Conservation (phyloP, 2,329 filamentous ascomycete genomes). For the Alternaria angustiovoidea region DNA sequence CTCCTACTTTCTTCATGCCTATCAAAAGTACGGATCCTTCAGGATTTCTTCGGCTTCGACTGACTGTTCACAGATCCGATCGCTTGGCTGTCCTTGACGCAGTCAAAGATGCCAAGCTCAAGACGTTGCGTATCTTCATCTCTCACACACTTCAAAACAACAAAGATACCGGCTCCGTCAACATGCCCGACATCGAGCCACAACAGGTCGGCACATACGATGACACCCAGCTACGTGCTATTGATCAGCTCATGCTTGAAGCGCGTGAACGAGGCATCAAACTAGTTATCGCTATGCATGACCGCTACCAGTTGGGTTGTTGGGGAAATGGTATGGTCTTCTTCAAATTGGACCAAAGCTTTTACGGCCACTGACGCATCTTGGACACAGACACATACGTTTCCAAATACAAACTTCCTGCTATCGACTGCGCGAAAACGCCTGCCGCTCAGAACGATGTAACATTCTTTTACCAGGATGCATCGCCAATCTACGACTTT, state of each 20-base stretch:
- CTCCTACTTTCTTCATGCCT: background rate
- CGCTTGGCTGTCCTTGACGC: conserved; percentile 1
- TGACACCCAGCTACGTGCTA: conserved; percentile 10
- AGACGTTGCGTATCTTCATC: conserved; percentile 14
- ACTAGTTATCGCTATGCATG: conserved; percentile 13
- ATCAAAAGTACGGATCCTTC: background rate
- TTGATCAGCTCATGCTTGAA: conserved; percentile 15
- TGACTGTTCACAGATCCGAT: background rate
- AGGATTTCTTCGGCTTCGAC: background rate
- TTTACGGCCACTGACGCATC: background rate
- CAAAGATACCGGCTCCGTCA: conserved; percentile 13
- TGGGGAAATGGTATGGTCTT: conserved; percentile 9
- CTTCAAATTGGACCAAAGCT: too few species aligned
- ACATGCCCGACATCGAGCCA: conserved; percentile 18
- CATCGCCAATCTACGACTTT: conserved; percentile 15
- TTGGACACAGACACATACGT: background rate
- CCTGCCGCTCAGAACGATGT: conserved; percentile 12
- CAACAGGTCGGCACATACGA: conserved; percentile 2
- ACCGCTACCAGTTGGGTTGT: conserved; percentile 14
- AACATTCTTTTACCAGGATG: conserved; percentile 14
- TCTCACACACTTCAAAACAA: conserved; percentile 11
- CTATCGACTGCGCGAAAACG: conserved; percentile 1
- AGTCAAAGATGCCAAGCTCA: conserved; percentile 14
- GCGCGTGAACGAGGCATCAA: conserved; percentile 8
- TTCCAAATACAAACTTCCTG: background rate